Evolutionary conservation across 352 stramenopile genomes (phyloP).

Genomic region (Halophytophthora batemanensis): DNA sequence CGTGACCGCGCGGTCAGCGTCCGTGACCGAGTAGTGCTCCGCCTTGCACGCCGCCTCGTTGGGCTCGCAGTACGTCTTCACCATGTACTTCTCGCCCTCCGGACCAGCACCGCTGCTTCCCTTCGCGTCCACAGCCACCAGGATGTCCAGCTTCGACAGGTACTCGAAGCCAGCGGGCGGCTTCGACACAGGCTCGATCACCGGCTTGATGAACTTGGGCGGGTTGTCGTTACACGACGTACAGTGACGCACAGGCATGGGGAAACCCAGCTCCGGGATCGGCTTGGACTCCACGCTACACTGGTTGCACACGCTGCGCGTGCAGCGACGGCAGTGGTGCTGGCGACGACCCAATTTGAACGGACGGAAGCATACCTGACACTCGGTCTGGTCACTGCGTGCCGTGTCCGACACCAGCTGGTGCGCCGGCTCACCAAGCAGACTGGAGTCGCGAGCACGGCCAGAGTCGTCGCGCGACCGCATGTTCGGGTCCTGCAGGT

Average conservation of each 20-base stretch:
- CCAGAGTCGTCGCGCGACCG: conserved; percentile 63
- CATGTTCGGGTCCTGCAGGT: conserved; percentile 57
- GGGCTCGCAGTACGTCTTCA: conserved; percentile 81
- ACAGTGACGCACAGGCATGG: conserved; percentile 75
- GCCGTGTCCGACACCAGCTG: conserved; percentile 72
- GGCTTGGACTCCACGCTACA: conserved; percentile 82
- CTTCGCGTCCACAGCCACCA: conserved; percentile 51
- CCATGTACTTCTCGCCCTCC: conserved; percentile 59
- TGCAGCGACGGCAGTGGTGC: conserved; percentile 84
- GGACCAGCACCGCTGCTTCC: conserved; percentile 29
- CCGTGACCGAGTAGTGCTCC: conserved; percentile 47
- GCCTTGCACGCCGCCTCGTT: conserved; percentile 56
- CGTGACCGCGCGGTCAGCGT: conserved; percentile 60
- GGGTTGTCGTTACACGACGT: conserved; percentile 75
- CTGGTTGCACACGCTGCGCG: conserved; percentile 80
- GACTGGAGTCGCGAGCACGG: conserved; percentile 55
- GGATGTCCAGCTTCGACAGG: conserved; percentile 80
- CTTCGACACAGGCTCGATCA: conserved; percentile 76
- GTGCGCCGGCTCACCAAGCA: conserved; percentile 24
- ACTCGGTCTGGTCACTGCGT: conserved; percentile 84
- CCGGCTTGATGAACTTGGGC: conserved; percentile 73
- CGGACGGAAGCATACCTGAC: conserved; percentile 84
- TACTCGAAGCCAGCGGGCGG: conserved; percentile 82
- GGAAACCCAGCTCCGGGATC: conserved; percentile 81
- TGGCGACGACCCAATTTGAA: conserved; percentile 83